A percentile compares a stretch with the other conserved stretches of the same genome.
These are phyloP conservation scores for Blastobotrys attinorum DNA, from an alignment of 805 yeast species.

Conservation along the genomic window DNA sequence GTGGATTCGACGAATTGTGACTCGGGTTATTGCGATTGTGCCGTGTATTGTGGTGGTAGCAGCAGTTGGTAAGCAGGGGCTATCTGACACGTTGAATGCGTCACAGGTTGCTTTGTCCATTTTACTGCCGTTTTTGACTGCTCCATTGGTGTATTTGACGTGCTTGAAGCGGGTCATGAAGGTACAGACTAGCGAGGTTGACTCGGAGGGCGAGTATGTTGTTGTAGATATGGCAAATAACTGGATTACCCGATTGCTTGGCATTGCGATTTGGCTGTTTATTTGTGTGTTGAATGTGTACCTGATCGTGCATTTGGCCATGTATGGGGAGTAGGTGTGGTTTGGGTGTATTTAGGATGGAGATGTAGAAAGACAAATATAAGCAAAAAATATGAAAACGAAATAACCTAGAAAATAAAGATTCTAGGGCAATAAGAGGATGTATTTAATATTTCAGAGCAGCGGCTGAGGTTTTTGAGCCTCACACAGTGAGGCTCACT, in stretches of 20 bases:
- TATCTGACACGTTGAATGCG: conserved; percentile 66
- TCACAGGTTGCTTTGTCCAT: conserved; percentile 81
- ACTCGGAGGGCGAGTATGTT: conserved; percentile 6
- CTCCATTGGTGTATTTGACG: conserved; percentile 81
- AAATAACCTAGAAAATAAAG: background rate
- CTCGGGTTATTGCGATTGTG: conserved; percentile 68
- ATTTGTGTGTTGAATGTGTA: conserved; percentile 67
- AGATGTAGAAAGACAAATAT: too few species aligned
- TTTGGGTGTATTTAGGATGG: background rate
- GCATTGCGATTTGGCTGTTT: conserved; percentile 58
- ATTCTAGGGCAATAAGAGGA: background rate
- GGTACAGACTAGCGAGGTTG: conserved; percentile 12
- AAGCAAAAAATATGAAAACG: background rate
- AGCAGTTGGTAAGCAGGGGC: conserved; percentile 64
- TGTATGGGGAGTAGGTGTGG: conserved; percentile 13
- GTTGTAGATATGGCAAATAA: conserved; percentile 37
- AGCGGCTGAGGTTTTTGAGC: too few species aligned
- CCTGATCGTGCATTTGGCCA: conserved; percentile 41
- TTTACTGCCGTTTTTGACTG: conserved; percentile 73
- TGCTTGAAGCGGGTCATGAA: conserved; percentile 61
- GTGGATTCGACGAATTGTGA: conserved; percentile 69
- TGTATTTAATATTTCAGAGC: too few species aligned
- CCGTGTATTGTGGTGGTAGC: conserved; percentile 74
- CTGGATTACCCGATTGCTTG: conserved; percentile 46
- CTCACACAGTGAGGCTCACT: too few species aligned